phyloP scores from a whole-genome alignment of 768 basidiomycete species.

The Pholiota microspora region DNA sequence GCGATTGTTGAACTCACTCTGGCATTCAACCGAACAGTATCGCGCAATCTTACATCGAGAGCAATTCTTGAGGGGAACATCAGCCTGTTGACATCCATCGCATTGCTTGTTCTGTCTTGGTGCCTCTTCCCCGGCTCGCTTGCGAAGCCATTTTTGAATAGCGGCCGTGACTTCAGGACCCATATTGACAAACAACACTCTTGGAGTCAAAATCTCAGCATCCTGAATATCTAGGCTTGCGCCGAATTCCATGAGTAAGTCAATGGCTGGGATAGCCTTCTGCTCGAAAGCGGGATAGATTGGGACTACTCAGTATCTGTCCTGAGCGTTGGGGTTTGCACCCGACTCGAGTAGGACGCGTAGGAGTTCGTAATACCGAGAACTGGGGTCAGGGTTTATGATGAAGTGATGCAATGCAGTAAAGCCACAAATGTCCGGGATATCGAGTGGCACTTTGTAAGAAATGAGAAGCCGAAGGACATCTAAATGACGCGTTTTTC shows the following conservation, averaged over 20 bases:
- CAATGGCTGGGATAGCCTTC: slow-evolving; percentile 30
- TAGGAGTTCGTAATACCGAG: slow-evolving; percentile 27
- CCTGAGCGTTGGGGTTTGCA: slow-evolving; percentile 48
- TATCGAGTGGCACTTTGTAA: slow-evolving; percentile 36
- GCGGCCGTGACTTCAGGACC: slow-evolving; percentile 45
- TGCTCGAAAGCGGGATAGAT: slow-evolving; percentile 31
- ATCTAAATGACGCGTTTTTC: slow-evolving; percentile 19
- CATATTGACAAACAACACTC: slow-evolving; percentile 25
- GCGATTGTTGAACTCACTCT: slow-evolving; percentile 33
- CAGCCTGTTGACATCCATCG: slow-evolving; percentile 29
- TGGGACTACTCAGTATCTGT: slow-evolving; percentile 47
- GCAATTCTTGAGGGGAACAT: slow-evolving; percentile 38
- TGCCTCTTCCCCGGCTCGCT: slow-evolving; percentile 39
- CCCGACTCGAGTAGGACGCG: slow-evolving; percentile 41
- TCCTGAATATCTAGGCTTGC: slow-evolving; percentile 42
- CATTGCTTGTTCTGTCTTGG: slow-evolving; percentile 46
- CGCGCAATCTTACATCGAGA: slow-evolving; percentile 40
- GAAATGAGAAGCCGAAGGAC: slow-evolving; percentile 40
- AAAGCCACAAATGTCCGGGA: slow-evolving; percentile 44
- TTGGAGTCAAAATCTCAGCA: slow-evolving; percentile 35
- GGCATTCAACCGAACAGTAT: slow-evolving; percentile 57
- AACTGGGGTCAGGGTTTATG: slow-evolving; percentile 16
- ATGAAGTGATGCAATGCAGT: slow-evolving; percentile 50
- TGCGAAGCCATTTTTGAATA: slow-evolving; percentile 45
- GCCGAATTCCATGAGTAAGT: slow-evolving; percentile 47